Base-by-base conservation (phyloP, 805 yeast genomes). In the Geotrichum ghanense region DNA sequence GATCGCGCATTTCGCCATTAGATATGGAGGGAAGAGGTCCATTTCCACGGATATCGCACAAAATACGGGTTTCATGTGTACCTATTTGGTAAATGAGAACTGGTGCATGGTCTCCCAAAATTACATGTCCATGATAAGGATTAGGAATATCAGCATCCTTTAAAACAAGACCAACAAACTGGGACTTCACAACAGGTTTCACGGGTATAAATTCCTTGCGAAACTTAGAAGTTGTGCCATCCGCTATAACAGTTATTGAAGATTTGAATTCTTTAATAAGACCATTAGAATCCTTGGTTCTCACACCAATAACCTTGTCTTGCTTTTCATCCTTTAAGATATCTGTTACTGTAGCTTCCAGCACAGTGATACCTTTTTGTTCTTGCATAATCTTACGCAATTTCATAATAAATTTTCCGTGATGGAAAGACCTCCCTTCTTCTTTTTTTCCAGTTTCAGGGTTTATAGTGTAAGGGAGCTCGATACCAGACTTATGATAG, bases 171-270 rank as follows among this genome's bases (percentile, higher is more conserved):
- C 95, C 97, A 19, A 88, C 82, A 63, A 92, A 92, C 58, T 90
- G 84, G 6, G 95, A 86, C 19, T 80, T 83, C 19, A 85, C 75
- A 0, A 62, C 56, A 10, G 97, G 94, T 20, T 74, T 72, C 53
- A 77, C 75, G n/a, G 72, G 64, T 19, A 77, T 68, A 43, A 84
- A 71, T 49, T 80, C 81, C 61, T 78, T 84, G 62, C 98, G 76
- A 70, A 90, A 87, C 64, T 82, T 88, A 48, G 97, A 89, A 60
- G 86, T 87, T 48, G 90, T 89, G 50, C 98, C 98, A 64, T 92
- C 98, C 60, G 95, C 86, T 43, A 83, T 76, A 24, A 88, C 71
- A 4, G 90, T 83, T 48, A 88, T 60, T 47, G 78, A 75, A 2
- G 83, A 85, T 19, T 64, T 64, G 67, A 72, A 79, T 4, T 69